These are phyloP conservation scores for Boletus calvinii DNA, from an alignment of 1,284 basidiomycete species.

Conservation along the genomic window DNA sequence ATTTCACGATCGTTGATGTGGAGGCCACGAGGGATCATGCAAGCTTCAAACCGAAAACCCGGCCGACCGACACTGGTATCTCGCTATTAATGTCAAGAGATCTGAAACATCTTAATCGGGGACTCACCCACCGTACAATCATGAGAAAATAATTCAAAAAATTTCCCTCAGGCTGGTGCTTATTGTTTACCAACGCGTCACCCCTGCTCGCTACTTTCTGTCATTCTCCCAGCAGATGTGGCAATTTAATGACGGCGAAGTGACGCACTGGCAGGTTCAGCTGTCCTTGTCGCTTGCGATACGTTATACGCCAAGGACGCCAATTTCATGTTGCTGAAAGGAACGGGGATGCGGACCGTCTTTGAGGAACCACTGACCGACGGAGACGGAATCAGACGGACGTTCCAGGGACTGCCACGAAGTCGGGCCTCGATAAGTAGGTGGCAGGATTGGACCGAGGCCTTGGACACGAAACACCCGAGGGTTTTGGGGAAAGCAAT, in stretches of 20 bases:
- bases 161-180: not conserved
- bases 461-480: not conserved
- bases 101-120: slow-evolving; percentile 14
- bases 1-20: not conserved
- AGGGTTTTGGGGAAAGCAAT: not conserved
- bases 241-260: slow-evolving; percentile 7
- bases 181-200: slow-evolving; percentile 5
- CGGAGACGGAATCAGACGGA: not conserved
- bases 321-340: not conserved
- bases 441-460: not conserved
- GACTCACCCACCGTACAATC: not conserved
- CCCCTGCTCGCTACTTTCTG: not conserved
- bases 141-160: not conserved
- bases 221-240: slow-evolving; percentile 4
- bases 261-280: not conserved
- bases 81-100: slow-evolving; percentile 4
- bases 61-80: not conserved
- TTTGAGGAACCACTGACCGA: not conserved
- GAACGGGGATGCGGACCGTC: slow-evolving; percentile 1
- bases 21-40: not conserved
- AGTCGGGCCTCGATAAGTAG: not conserved
- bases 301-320: not conserved
- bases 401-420: not conserved
- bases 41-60: not conserved
- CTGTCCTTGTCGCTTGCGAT: not conserved